A percentile compares a stretch with the other conserved stretches of the same genome.
Evolutionary conservation across 1,284 basidiomycete genomes (phyloP).

Genomic region (Marasmius sp.): DNA sequence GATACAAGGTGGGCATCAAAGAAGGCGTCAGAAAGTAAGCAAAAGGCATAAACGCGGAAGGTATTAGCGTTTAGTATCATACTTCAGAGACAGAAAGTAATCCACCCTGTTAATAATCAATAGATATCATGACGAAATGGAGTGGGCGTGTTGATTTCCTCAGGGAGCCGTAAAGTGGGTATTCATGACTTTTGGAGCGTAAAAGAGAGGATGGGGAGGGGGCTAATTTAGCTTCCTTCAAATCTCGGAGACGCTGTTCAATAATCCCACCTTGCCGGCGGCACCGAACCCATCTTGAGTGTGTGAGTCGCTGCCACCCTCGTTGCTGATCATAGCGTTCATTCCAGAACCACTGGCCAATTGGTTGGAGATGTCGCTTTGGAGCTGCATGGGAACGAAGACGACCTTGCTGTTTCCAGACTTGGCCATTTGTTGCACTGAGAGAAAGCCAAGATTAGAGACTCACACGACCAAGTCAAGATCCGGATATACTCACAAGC

Average conservation of each 20-base stretch:
- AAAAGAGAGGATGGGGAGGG: not conserved
- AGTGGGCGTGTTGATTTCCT: no score
- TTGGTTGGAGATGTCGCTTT: conserved; percentile 66
- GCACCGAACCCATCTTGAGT: conserved; percentile 33
- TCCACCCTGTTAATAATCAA: no score
- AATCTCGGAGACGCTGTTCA: conserved; percentile 50
- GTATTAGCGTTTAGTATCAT: no score
- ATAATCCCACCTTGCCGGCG: conserved; percentile 50
- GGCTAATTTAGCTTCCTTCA: conserved; percentile 22
- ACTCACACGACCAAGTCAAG: not conserved
- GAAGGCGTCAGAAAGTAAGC: no score
- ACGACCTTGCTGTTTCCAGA: conserved; percentile 83
- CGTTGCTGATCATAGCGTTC: conserved; percentile 35
- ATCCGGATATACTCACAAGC: conserved; percentile 62
- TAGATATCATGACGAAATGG: no score
- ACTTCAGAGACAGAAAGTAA: no score
- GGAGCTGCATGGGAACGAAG: conserved; percentile 92
- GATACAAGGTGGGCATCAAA: no score
- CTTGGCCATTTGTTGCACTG: conserved; percentile 70
- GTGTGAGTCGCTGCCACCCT: conserved; percentile 33
- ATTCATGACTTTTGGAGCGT: not conserved
- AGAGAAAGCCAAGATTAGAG: not conserved
- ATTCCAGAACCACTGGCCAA: conserved; percentile 32
- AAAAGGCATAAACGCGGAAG: no score
- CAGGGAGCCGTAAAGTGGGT: not conserved